Percentiles rank a stretch among this genome's conserved stretches.
Evolutionary conservation across 2,329 filamentous ascomycete genomes (phyloP).

Genomic region (Chrysoporthe puriensis): DNA sequence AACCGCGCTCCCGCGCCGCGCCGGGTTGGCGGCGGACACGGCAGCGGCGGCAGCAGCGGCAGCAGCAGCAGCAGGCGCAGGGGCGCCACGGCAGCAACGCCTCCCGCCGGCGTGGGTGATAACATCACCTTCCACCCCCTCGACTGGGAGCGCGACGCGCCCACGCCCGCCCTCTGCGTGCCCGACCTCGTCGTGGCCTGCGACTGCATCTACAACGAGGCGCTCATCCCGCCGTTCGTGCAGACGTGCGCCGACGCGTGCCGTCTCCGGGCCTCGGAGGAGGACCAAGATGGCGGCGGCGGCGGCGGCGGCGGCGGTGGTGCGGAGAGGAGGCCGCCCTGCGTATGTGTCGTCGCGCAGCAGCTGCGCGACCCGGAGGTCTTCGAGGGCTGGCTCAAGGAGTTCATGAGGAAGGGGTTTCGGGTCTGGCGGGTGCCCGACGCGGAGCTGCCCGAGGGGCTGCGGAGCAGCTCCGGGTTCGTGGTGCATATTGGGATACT

Average conservation of each 20-base stretch:
- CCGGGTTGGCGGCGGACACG: no score
- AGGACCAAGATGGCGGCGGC: slow-evolving; percentile 11
- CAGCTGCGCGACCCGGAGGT: slow-evolving; percentile 85
- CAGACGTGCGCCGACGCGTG: slow-evolving; percentile 79
- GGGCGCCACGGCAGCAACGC: slow-evolving; percentile 19
- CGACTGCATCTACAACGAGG: slow-evolving; percentile 95
- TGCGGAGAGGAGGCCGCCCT: slow-evolving; percentile 45
- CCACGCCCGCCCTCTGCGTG: slow-evolving; percentile 49
- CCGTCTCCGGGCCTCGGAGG: slow-evolving; percentile 49
- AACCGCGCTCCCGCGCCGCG: slow-evolving; percentile 47
- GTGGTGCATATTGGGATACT: slow-evolving; percentile 79
- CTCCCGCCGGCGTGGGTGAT: slow-evolving; percentile 8
- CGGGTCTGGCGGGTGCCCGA: slow-evolving; percentile 77
- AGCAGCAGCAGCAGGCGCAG: slow-evolving; percentile 10
- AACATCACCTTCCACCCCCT: slow-evolving; percentile 64
- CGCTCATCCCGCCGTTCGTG: slow-evolving; percentile 80
- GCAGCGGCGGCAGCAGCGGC: not conserved
- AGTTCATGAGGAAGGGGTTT: slow-evolving; percentile 66
- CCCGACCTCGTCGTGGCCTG: slow-evolving; percentile 76
- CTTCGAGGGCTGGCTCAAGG: slow-evolving; percentile 78
- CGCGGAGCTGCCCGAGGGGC: slow-evolving; percentile 57
- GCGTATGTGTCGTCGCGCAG: slow-evolving; percentile 82
- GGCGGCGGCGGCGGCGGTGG: slow-evolving; percentile 25
- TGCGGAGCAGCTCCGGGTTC: slow-evolving; percentile 73
- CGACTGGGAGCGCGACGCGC: slow-evolving; percentile 79